Evolutionary conservation across 2,329 filamentous ascomycete species (phyloP), one percentile per base, ranked within the genome.

Genomic region (Claviceps digitariae): DNA sequence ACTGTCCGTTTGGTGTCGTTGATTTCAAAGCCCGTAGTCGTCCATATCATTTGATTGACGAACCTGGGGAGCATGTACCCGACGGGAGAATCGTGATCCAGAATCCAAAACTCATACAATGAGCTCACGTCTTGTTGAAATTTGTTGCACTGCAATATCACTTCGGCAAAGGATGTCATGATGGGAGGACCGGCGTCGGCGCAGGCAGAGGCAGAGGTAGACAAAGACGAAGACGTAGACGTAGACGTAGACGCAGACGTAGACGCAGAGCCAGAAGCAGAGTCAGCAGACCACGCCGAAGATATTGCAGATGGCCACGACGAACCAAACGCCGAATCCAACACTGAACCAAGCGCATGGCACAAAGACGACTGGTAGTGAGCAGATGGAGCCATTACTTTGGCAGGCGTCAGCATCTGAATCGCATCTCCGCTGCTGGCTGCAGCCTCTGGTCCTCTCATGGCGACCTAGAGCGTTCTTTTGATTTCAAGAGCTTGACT

Each of bases 121-220:
- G 31, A 44, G 9, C 47, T 47, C n/a, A 55, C 36, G 15, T 59
- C 31, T 23, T 55, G 55, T n/a, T 62, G 31, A 10, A 53, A 49
- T 47, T 64, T 64, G 56, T 64, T 64, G 59, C 60, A 61, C 27
- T 52, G 56, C 13, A 54, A 38, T 23, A 64, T 54, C 20, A 64
- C 62, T 27, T 60, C 49, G 36, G 53, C 50, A 15, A 63, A 62
- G 8, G 52, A 51, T 20, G 43, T 40, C 43, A 47, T 51, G 12
- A 29, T 23, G 10, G 17, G n/a, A 20, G n/a, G 23, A 9, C 34
- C n/a, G 12, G 34, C 23, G 21, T 31, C 15, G 4, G 10, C 8
- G 4, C 43, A 41, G 31, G 48, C 36, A 20, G n/a, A 23, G 27
- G 27, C 27, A 29, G 27, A 29, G 12, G 36, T n/a, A n/a, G n/a